phyloP scores from a whole-genome alignment of 1,284 basidiomycete genomes.

The Volvariella surrecta region DNA sequence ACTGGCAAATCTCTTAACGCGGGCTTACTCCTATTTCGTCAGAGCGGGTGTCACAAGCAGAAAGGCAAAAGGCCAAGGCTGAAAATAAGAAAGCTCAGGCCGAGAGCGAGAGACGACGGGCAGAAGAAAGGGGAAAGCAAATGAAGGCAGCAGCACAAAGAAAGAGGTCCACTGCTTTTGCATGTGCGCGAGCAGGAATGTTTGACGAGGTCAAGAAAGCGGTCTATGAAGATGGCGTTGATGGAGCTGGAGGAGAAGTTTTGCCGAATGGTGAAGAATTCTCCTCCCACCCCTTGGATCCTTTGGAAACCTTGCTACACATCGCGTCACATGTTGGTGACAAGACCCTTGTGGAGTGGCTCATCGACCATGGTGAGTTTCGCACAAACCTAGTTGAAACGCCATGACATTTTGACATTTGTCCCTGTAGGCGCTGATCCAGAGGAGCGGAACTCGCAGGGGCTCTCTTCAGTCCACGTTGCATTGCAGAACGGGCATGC shows the following conservation, averaged over 20 bases:
- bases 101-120: slow-evolving; percentile 38
- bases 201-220: slow-evolving; percentile 46
- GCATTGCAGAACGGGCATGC: slow-evolving; percentile 47
- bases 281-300: slow-evolving; percentile 40
- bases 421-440: slow-evolving; percentile 50
- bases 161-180: slow-evolving; percentile 51
- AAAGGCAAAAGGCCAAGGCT: slow-evolving; percentile 46
- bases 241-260: slow-evolving; percentile 62
- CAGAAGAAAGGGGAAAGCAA: slow-evolving; percentile 36
- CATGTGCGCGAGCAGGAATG: slow-evolving; percentile 50
- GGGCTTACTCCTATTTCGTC: slow-evolving; percentile 10
- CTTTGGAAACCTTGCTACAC: slow-evolving; percentile 59
- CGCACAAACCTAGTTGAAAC: slow-evolving; percentile 9
- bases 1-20: too few relatives aligned
- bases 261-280: slow-evolving; percentile 47
- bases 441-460: slow-evolving; percentile 53
- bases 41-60: slow-evolving; percentile 46
- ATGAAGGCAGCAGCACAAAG: slow-evolving; percentile 42
- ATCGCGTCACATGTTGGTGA: slow-evolving; percentile 51
- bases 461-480: slow-evolving; percentile 56
- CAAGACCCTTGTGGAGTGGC: slow-evolving; percentile 52
- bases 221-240: slow-evolving; percentile 60
- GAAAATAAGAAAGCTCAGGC: slow-evolving; percentile 47
- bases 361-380: slow-evolving; percentile 60
- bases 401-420: slow-evolving; percentile 12